Evolutionary conservation across 106 monocot species (phyloP), one percentile per base, ranked within the genome.

Genomic region (Dendrobium chrysotoxum): DNA sequence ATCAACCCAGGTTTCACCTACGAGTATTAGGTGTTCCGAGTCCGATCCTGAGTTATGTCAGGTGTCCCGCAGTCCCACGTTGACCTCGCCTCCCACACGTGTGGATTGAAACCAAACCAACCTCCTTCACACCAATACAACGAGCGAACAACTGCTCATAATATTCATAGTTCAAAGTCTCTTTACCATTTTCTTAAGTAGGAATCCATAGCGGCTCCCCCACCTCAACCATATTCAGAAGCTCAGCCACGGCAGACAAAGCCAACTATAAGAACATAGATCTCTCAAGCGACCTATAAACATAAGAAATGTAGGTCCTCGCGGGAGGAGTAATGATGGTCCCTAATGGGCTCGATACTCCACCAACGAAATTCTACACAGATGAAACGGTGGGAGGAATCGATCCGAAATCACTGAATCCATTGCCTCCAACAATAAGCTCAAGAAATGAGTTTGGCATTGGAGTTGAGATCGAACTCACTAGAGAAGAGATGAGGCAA

Each of bases 181-280:
- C 94, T 42, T 41, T 81, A 5, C 81, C 80, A 39, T 77, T 81
- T 13, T 86, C 85, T 2, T 77, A 18, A 23, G 82, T 46, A 0
- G 78, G 77, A 30, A 92, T 50, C 98, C 98, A 98, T 7, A 98
- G 87, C 1, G 98, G 98, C 72, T 87, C 89, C 40, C 77, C 80
- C 82, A 87, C 80, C 65, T 91, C 92, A 1, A 85, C 89, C 92
- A 94, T 89, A 86, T 91, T 94, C 46, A 94, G 85, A 25, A 98
- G 87, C 84, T 98, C 92, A 15, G 92, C 98, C 89, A 90, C 90
- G 8, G 92, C 91, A 5, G 83, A 21, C 68, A 98, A 41, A 1
- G 98, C 98, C 2, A 98, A 82, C 70, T 98, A 91, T 10, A 74
- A n/a, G 28, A 90, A 75, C 86, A 93, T 77, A 1, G 88, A 86